Evolutionary conservation across 2,329 filamentous ascomycete genomes (phyloP).

Genomic region (Pseudocercospora musae): DNA sequence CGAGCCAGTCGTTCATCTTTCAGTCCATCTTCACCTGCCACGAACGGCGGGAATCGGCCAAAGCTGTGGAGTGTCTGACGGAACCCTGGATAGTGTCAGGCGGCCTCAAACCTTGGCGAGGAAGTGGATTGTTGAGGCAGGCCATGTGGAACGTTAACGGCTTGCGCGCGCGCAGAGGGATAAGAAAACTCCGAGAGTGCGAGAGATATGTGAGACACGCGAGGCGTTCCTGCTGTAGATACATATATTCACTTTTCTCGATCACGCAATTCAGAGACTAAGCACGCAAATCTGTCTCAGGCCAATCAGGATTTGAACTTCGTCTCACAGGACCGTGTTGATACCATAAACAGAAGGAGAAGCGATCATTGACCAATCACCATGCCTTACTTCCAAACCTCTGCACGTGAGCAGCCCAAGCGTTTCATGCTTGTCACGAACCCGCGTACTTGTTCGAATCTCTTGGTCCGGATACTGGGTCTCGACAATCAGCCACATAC

Average conservation of each 20-base stretch:
- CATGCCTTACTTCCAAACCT: conserved; percentile 1
- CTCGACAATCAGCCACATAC: conserved; percentile 1
- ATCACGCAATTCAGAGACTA: conserved; percentile 6
- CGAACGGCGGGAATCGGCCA: neutral
- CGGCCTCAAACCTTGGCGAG: neutral
- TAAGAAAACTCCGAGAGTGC: neutral
- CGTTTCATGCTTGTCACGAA: conserved; percentile 11
- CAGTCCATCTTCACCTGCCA: neutral
- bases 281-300: conserved; percentile 6
- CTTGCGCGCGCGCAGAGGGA: neutral
- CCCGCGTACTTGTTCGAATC: conserved; percentile 7
- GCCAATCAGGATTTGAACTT: conserved; percentile 2
- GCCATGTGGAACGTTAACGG: neutral
- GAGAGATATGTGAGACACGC: neutral
- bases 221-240: neutral
- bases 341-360: conserved; percentile 6
- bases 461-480: conserved; percentile 4
- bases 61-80: no score
- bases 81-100: no score
- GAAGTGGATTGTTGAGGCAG: neutral
- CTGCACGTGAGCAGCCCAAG: conserved; percentile 1
- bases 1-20: neutral
- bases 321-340: neutral
- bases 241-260: neutral
- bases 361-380: no score